These are phyloP conservation scores for Trichoderma simmonsii DNA, from an alignment of 2,329 filamentous ascomycete genomes.

Conservation along the genomic window DNA sequence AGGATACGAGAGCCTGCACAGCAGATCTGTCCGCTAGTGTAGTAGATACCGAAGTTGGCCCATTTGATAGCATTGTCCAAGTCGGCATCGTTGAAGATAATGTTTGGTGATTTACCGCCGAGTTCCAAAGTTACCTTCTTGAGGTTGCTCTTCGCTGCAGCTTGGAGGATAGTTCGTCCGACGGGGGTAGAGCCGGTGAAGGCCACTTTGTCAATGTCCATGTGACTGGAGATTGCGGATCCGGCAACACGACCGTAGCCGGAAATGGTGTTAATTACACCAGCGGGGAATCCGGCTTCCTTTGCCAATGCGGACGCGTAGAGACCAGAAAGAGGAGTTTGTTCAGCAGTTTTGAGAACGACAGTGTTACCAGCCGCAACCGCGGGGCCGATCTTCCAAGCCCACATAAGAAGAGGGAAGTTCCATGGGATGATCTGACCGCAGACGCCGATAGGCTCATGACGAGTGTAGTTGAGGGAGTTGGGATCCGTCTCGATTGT, in stretches of 20 bases:
- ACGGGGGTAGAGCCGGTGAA: neutral
- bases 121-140: conserved; percentile 76
- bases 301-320: neutral
- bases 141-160: conserved; percentile 66
- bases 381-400: conserved; percentile 71
- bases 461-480: conserved; percentile 72
- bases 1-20: conserved; percentile 46
- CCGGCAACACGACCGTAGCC: neutral
- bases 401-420: conserved; percentile 69
- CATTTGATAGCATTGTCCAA: neutral
- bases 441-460: conserved; percentile 62
- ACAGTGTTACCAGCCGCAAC: conserved; percentile 65
- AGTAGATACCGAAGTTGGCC: conserved; percentile 38
- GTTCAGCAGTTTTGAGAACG: conserved; percentile 68
- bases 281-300: neutral
- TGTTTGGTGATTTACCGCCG: conserved; percentile 53
- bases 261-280: neutral
- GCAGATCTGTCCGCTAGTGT: conserved; percentile 60
- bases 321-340: conserved; percentile 45
- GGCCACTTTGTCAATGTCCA: neutral
- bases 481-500: conserved; percentile 69
- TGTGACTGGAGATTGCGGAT: neutral
- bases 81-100: conserved; percentile 2
- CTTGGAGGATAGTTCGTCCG: conserved; percentile 59
- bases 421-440: conserved; percentile 83